phyloP scores from a whole-genome alignment of 306 rosid species.

The Cucurbita maxima region DNA sequence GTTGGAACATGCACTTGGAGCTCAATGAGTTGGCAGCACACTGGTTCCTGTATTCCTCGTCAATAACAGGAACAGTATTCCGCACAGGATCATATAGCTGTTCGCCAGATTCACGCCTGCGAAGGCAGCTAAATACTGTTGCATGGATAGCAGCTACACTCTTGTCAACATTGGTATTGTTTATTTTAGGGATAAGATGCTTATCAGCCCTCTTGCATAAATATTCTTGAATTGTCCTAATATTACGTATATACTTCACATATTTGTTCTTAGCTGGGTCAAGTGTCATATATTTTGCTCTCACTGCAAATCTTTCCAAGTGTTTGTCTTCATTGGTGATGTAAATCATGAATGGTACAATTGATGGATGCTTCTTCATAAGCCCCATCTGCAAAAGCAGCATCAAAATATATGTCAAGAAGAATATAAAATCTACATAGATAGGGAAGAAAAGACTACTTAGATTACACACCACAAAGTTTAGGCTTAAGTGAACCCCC shows the following conservation, averaged over 20 bases:
- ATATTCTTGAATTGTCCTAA: slow-evolving; percentile 92
- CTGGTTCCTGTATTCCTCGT: slow-evolving; percentile 91
- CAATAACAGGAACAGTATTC: slow-evolving; percentile 63
- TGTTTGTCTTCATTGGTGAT: slow-evolving; percentile 93
- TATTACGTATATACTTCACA: slow-evolving; percentile 89
- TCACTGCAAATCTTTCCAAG: slow-evolving; percentile 96
- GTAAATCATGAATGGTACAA: slow-evolving; percentile 89
- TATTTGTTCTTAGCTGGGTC: slow-evolving; percentile 95
- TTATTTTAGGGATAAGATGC: slow-evolving; percentile 94
- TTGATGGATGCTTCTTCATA: slow-evolving; percentile 94
- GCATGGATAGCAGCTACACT: slow-evolving; percentile 98
- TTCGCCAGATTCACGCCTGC: slow-evolving; percentile 80
- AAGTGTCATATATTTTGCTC: slow-evolving; percentile 95
- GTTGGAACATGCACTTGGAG: slow-evolving; percentile 91
- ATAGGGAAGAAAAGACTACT: neutral
- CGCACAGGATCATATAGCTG: slow-evolving; percentile 61
- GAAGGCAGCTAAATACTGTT: slow-evolving; percentile 88
- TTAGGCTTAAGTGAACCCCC: slow-evolving; percentile 97
- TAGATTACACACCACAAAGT: slow-evolving; percentile 60
- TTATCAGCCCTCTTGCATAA: slow-evolving; percentile 93
- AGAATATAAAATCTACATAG: neutral
- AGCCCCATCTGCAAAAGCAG: slow-evolving; percentile 75
- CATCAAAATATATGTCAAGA: neutral
- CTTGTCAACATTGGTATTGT: slow-evolving; percentile 96
- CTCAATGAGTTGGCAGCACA: slow-evolving; percentile 76